Conservation (phyloP, 2,329 filamentous ascomycete genomes). For the Monilinia polystroma region DNA sequence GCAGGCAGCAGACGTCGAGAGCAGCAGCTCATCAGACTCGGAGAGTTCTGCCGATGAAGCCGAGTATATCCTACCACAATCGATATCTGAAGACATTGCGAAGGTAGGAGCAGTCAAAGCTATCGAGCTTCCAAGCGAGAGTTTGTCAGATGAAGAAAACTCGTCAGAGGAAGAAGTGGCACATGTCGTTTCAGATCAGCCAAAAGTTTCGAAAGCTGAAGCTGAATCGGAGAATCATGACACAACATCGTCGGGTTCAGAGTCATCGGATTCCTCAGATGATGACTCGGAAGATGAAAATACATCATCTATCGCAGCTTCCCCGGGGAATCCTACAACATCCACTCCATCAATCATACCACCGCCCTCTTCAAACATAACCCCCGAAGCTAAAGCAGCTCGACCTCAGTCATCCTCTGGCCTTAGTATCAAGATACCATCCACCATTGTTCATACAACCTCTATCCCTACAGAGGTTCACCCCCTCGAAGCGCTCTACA, state of each 20-base stretch:
- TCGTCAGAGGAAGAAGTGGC: not conserved
- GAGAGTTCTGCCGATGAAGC: conserved; percentile 19
- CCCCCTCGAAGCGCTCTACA: conserved; percentile 90
- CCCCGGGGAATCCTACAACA: conserved; percentile 23
- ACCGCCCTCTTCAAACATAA: conserved; percentile 18
- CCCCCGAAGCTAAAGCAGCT: conserved; percentile 15
- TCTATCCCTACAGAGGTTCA: conserved; percentile 57
- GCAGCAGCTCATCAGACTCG: conserved; percentile 11
- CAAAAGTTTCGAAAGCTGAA: conserved; percentile 12
- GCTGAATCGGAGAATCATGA: conserved; percentile 14
- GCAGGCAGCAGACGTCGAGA: conserved; percentile 8
- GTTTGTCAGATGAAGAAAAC: not conserved
- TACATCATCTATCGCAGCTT: conserved; percentile 20
- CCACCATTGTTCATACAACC: conserved; percentile 46
- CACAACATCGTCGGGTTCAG: conserved; percentile 24
- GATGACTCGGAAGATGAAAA: conserved; percentile 20
- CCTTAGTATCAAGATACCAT: conserved; percentile 51
- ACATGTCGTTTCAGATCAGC: not conserved
- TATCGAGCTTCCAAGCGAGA: conserved; percentile 1
- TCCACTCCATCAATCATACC: conserved; percentile 27
- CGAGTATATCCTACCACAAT: conserved; percentile 11
- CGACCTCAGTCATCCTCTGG: conserved; percentile 47
- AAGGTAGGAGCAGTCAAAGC: conserved; percentile 7
- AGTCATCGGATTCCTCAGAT: conserved; percentile 26
- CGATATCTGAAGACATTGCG: not conserved